Conservation (phyloP, 352 stramenopile genomes). For the Thalassiosira mediterranea region DNA sequence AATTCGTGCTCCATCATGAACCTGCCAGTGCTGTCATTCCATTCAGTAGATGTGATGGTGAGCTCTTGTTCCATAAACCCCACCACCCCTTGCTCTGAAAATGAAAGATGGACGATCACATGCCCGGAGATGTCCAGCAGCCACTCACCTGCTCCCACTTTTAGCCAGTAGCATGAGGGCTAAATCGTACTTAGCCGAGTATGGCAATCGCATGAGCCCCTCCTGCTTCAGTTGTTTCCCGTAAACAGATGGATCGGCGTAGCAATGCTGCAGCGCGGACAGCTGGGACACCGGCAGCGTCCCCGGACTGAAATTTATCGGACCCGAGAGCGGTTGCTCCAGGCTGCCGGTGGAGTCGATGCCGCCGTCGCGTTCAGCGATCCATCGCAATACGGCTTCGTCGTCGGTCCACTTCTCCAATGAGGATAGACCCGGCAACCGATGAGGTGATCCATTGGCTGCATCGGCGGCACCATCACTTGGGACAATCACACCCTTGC, state of each 20-base stretch:
- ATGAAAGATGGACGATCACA: too few relatives aligned
- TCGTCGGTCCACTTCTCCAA: too few relatives aligned
- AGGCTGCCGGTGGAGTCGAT: neutral
- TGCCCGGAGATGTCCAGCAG: too few relatives aligned
- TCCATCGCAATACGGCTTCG: neutral
- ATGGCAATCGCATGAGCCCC: neutral
- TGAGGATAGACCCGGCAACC: too few relatives aligned
- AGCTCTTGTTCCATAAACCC: too few relatives aligned
- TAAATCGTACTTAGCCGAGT: slow-evolving; percentile 30
- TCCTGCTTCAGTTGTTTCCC: slow-evolving; percentile 12
- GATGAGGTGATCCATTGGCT: too few relatives aligned
- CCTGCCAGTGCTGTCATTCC: slow-evolving; percentile 28
- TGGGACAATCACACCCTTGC: too few relatives aligned
- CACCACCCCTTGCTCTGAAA: too few relatives aligned
- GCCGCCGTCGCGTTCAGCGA: neutral
- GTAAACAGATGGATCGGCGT: slow-evolving; percentile 32
- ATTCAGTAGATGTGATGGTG: too few relatives aligned
- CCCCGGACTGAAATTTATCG: slow-evolving; percentile 18
- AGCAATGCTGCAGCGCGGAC: slow-evolving; percentile 28
- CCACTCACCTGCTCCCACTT: slow-evolving; percentile 26
- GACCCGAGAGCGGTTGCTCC: neutral
- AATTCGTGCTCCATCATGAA: slow-evolving; percentile 38
- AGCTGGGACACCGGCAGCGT: slow-evolving; percentile 19
- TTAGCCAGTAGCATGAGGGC: slow-evolving; percentile 27
- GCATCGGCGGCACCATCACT: too few relatives aligned